Conservation (phyloP, 202 grass and related monocot species). For the Hordeum pubiflorum region DNA sequence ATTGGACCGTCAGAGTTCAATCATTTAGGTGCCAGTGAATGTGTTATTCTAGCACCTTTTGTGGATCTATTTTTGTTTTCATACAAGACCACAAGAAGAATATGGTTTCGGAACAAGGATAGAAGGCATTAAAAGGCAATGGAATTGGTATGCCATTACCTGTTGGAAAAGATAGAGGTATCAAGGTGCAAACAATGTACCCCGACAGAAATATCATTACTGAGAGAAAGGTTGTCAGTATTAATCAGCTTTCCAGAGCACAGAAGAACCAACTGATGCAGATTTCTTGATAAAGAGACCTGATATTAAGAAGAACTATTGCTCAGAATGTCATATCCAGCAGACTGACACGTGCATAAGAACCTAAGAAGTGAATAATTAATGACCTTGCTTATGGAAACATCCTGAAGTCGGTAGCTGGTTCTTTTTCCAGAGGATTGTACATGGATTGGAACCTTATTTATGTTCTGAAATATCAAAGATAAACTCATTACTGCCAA, state of each 20-base stretch:
- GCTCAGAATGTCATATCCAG: constrained; percentile 4
- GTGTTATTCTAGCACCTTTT: background rate
- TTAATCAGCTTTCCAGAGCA: constrained; percentile 60
- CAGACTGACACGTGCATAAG: background rate
- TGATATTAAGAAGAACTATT: constrained; percentile 37
- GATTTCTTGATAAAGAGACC: constrained; percentile 79
- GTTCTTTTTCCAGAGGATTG: constrained; percentile 26
- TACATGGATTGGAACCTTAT: constrained; percentile 47
- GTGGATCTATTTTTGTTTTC: background rate
- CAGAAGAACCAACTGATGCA: constrained; percentile 63
- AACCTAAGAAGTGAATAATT: constrained; percentile 8
- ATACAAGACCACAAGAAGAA: constrained; percentile 17
- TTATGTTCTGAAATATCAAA: constrained; percentile 68
- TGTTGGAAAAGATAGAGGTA: constrained; percentile 77
- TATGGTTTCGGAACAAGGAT: constrained; percentile 14
- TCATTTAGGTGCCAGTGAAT: background rate
- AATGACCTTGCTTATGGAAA: constrained; percentile 79
- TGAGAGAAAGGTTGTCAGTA: constrained; percentile 27
- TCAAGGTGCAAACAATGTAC: constrained; percentile 82
- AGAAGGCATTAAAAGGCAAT: constrained; percentile 4
- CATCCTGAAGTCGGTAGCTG: constrained; percentile 56
- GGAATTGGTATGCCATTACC: constrained; percentile 31
- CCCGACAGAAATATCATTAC: constrained; percentile 34
- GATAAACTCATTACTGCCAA: background rate
- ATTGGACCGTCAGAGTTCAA: background rate